These are phyloP conservation scores for Blastobotrys proliferans DNA, from an alignment of 1,139 yeast genomes.

Conservation along the genomic window DNA sequence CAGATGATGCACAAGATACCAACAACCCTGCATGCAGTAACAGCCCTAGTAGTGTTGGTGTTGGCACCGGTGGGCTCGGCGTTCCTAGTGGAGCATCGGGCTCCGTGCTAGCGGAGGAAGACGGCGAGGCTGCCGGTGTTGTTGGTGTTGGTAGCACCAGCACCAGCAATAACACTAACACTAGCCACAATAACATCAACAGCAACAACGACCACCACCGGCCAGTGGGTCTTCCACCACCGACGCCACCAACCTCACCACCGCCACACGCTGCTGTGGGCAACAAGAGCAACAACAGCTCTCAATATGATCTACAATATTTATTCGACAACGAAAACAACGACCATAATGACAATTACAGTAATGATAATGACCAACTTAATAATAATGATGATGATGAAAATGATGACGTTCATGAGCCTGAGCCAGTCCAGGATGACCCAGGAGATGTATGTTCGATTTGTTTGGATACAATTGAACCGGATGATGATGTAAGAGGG, in stretches of 20 bases:
- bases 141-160: too few relatives aligned
- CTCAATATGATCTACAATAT: neutral
- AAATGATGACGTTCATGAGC: neutral
- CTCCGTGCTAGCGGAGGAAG: too few relatives aligned
- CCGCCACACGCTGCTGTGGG: too few relatives aligned
- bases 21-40: too few relatives aligned
- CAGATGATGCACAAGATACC: too few relatives aligned
- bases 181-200: too few relatives aligned
- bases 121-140: too few relatives aligned
- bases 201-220: neutral
- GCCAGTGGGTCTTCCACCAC: neutral
- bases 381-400: neutral
- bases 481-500: slow-evolving; percentile 65
- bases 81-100: too few relatives aligned
- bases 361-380: neutral
- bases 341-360: neutral
- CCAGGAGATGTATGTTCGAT: slow-evolving; percentile 54
- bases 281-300: neutral
- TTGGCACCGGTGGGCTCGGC: too few relatives aligned
- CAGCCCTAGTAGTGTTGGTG: too few relatives aligned
- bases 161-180: too few relatives aligned
- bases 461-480: slow-evolving; percentile 64
- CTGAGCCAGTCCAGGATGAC: neutral
- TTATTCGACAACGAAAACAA: neutral
- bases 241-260: neutral